Evolutionary conservation across 164 flowering plant genomes (phyloP).

Genomic region (Echeveria elegans): DNA sequence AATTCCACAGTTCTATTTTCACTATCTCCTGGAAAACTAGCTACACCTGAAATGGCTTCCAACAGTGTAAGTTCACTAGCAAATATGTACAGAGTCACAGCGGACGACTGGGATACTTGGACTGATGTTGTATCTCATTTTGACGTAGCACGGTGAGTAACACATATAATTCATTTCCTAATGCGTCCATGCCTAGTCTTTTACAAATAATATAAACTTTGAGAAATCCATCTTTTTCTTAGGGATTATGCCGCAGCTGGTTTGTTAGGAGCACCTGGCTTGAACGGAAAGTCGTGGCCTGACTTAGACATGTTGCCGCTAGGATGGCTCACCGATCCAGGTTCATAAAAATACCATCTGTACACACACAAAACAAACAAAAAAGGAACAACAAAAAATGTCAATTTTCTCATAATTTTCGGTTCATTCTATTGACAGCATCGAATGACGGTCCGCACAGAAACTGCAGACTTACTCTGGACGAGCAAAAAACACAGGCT

Average conservation of each 20-base stretch:
- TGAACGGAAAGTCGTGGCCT: slow-evolving; percentile 84
- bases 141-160: slow-evolving; percentile 50
- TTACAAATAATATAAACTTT: too few species aligned
- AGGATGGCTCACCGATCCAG: slow-evolving; percentile 82
- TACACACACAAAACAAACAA: too few species aligned
- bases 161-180: neutral
- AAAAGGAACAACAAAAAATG: neutral
- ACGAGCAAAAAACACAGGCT: slow-evolving; percentile 83
- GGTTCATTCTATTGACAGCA: slow-evolving; percentile 26
- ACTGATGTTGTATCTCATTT: slow-evolving; percentile 68
- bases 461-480: slow-evolving; percentile 32
- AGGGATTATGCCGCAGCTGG: slow-evolving; percentile 64
- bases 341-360: too few species aligned
- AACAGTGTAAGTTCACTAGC: slow-evolving; percentile 36
- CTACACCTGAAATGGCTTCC: slow-evolving; percentile 70
- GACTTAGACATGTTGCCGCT: slow-evolving; percentile 92
- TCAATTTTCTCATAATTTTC: neutral
- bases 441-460: slow-evolving; percentile 73
- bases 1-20: slow-evolving; percentile 66
- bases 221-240: too few species aligned
- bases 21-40: slow-evolving; percentile 80
- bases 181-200: neutral
- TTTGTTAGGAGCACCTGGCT: slow-evolving; percentile 62
- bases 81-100: slow-evolving; percentile 88
- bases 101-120: slow-evolving; percentile 96